Evolutionary conservation across 2,329 filamentous ascomycete species (phyloP), one percentile per base, ranked within the genome.

Genomic region (Trichoderma hamatum): DNA sequence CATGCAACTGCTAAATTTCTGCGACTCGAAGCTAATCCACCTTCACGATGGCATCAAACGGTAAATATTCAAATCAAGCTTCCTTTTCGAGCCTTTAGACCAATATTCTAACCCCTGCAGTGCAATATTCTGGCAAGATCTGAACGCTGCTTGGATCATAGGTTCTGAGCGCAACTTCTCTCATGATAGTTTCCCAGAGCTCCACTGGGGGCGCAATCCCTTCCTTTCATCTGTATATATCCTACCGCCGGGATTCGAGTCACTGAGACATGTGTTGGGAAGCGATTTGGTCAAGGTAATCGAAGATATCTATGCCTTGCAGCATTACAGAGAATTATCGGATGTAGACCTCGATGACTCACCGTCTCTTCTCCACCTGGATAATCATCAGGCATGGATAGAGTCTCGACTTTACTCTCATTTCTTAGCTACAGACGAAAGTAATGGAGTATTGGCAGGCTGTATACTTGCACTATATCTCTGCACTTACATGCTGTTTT

Each of bases 61-160:
- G 61, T 55, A 64, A 55, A 24, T 64, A 43, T 16, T 9, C 34
- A 7, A 62, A 7, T 19, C 21, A 64, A 6, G 34, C 26, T 30
- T 43, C 46, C 32, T 16, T 21, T 24, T 2, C 26, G 5, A 16
- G 3, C 34, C 19, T 10, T 19, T 5, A 21, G 3, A 55, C 10
- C 28, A 39, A 3, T 30, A n/a, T 43, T 55, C 61, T 64, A 55
- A 64, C 16, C 46, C 39, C 24, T 30, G 10, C 11, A 64, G 61
- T 54, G 61, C 61, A 55, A 64, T 64, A 14, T 64, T 64, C 24
- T 64, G 61, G 61, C 61, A 64, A 43, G 61, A 64, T 34, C 21
- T 55, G 34, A 55, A 64, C 10, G 32, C 61, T 3, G 61, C 61
- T 36, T 64, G 61, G 61, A 55, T 64, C 21, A 54, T 64, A 64